Percentiles rank a stretch among this genome's conserved stretches.
These are phyloP conservation scores for Globisporangium lucens DNA, from an alignment of 352 stramenopile species.

Conservation along the genomic window DNA sequence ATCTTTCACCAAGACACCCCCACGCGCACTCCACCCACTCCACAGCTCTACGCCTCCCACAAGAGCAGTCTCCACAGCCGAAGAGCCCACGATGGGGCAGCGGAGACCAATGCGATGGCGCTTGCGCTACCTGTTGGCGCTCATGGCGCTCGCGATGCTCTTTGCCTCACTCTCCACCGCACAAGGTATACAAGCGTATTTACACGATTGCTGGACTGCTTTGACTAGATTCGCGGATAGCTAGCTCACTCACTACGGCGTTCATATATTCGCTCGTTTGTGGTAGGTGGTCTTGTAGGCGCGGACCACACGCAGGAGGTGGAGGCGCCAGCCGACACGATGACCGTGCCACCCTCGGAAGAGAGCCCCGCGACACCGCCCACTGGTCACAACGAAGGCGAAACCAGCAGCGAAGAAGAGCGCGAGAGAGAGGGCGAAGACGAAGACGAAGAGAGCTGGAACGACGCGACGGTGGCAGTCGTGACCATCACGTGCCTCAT, in stretches of 20 bases:
- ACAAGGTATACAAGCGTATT: not conserved
- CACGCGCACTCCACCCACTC: too few relatives aligned
- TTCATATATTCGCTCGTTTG: not conserved
- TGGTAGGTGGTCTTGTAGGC: not conserved
- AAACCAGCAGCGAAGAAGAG: not conserved
- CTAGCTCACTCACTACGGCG: not conserved
- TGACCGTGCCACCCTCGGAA: not conserved
- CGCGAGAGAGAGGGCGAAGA: slow-evolving; percentile 12
- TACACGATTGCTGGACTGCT: not conserved
- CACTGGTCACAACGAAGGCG: not conserved
- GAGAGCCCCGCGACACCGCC: not conserved
- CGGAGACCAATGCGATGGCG: not conserved
- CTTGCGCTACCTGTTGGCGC: not conserved
- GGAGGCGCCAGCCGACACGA: slow-evolving; percentile 5
- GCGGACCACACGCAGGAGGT: not conserved
- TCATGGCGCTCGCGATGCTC: slow-evolving; percentile 19
- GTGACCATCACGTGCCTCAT: slow-evolving; percentile 61
- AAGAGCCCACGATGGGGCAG: not conserved
- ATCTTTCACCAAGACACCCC: not conserved
- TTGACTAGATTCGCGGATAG: too few relatives aligned
- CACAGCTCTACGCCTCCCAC: too few relatives aligned
- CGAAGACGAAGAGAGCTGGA: slow-evolving; percentile 17
- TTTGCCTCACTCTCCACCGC: not conserved
- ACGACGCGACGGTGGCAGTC: slow-evolving; percentile 37
- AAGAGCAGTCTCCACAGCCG: not conserved